A percentile compares a stretch with the other conserved stretches of the same genome.
Evolutionary conservation across 2,329 filamentous ascomycete genomes (phyloP).

Genomic region (Epichloe sylvatica): DNA sequence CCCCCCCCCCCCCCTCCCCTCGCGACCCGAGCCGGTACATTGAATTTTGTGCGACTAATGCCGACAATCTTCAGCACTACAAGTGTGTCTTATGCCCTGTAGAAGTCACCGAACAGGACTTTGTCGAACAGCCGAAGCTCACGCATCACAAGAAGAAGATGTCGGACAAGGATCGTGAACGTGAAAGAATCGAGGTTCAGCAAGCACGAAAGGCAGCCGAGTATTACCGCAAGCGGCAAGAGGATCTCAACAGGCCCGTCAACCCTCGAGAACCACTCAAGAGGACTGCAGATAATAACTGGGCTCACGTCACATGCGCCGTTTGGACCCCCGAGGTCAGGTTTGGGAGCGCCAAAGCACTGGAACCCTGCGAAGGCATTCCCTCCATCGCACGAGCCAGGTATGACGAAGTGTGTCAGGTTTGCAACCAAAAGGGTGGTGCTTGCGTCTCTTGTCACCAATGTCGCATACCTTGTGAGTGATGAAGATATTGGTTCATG

Average conservation of each 20-base stretch:
- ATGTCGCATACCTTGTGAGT: constrained; percentile 43
- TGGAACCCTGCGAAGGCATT: constrained; percentile 83
- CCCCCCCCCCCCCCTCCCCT: too few relatives aligned
- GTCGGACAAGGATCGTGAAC: constrained; percentile 78
- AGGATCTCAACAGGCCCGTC: constrained; percentile 67
- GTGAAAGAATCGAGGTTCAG: constrained; percentile 74
- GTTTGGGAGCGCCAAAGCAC: constrained; percentile 69
- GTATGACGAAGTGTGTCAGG: constrained; percentile 68
- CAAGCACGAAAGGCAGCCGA: constrained; percentile 65
- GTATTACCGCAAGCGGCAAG: constrained; percentile 71
- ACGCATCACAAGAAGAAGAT: constrained; percentile 64
- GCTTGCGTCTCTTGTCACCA: constrained; percentile 74
- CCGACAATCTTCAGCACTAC: constrained; percentile 43
- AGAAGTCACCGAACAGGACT: constrained; percentile 65
- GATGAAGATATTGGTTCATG: background rate
- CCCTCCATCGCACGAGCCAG: constrained; percentile 60
- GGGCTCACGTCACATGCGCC: constrained; percentile 91
- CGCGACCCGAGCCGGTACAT: background rate
- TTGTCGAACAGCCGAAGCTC: constrained; percentile 54
- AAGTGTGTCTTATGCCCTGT: constrained; percentile 87
- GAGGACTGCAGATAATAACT: constrained; percentile 90
- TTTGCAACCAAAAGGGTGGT: constrained; percentile 62
- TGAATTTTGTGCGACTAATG: constrained; percentile 13
- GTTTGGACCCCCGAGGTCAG: constrained; percentile 86
- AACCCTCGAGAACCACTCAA: constrained; percentile 85